These are phyloP conservation scores for Paraphoma sp. DNA, from an alignment of 2,329 filamentous ascomycete genomes.

Conservation along the genomic window DNA sequence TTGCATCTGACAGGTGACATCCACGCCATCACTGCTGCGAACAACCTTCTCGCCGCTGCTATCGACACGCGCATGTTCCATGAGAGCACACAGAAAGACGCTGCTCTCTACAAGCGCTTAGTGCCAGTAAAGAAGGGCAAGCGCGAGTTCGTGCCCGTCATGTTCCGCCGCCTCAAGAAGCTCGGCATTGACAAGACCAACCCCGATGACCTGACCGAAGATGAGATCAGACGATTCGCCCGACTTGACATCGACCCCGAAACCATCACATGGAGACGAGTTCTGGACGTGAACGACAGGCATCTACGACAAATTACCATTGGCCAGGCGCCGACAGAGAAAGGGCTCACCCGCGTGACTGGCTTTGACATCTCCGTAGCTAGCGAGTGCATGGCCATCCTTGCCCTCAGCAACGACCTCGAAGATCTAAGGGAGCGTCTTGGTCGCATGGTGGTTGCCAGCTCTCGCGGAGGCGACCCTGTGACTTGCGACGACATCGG, in stretches of 20 bases:
- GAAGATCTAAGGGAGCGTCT: constrained; percentile 90
- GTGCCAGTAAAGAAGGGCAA: constrained; percentile 91
- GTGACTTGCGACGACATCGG: constrained; percentile 97
- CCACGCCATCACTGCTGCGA: constrained; percentile 94
- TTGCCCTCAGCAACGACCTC: constrained; percentile 88
- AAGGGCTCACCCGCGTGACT: constrained; percentile 84
- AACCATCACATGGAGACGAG: constrained; percentile 96
- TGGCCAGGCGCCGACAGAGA: constrained; percentile 88
- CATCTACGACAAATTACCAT: constrained; percentile 89
- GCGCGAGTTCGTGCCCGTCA: constrained; percentile 83
- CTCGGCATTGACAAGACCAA: constrained; percentile 95
- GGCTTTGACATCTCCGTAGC: constrained; percentile 98
- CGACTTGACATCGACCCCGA: constrained; percentile 94
- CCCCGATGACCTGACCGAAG: constrained; percentile 86
- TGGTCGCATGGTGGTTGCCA: constrained; percentile 94
- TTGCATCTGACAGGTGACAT: constrained; percentile 97
- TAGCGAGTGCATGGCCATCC: constrained; percentile 97
- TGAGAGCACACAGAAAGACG: constrained; percentile 93
- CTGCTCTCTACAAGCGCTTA: constrained; percentile 82
- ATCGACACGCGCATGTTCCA: constrained; percentile 99
- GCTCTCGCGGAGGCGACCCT: constrained; percentile 82
- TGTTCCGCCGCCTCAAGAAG: constrained; percentile 94
- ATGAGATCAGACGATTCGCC: constrained; percentile 89
- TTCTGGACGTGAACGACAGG: constrained; percentile 96
- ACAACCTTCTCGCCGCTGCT: constrained; percentile 94